Conservation (phyloP, 768 basidiomycete genomes). For the Naganishia randhawae region DNA sequence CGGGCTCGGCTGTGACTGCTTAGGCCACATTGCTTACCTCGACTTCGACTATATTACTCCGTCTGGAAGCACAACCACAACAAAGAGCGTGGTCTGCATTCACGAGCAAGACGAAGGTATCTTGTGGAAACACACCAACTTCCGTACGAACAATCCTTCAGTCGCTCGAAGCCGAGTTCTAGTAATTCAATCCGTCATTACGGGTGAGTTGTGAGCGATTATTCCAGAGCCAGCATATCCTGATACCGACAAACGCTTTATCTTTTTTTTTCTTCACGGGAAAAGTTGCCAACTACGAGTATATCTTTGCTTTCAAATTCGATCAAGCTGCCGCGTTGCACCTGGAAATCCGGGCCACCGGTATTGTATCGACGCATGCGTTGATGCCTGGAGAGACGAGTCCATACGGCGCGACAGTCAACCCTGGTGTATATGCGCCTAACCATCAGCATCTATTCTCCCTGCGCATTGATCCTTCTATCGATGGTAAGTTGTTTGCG, state of each 20-base stretch:
- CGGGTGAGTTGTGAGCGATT: no score
- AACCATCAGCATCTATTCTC: conserved; percentile 43
- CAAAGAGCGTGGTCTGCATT: conserved; percentile 42
- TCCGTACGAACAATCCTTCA: conserved; percentile 37
- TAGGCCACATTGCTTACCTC: conserved; percentile 36
- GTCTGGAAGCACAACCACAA: conserved; percentile 27
- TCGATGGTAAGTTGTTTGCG: conserved; percentile 33
- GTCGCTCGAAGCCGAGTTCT: conserved; percentile 42
- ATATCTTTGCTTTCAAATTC: conserved; percentile 35
- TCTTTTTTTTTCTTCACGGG: neutral
- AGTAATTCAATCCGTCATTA: conserved; percentile 41
- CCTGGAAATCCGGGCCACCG: conserved; percentile 46
- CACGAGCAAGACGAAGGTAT: conserved; percentile 50
- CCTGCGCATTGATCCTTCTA: conserved; percentile 40
- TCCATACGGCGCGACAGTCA: conserved; percentile 40
- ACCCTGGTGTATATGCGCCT: conserved; percentile 38
- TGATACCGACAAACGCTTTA: neutral
- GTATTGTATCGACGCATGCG: conserved; percentile 40
- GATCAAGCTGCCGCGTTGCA: conserved; percentile 41
- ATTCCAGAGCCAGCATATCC: no score
- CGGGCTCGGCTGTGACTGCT: conserved; percentile 42
- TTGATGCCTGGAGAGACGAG: conserved; percentile 39
- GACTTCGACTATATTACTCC: conserved; percentile 33
- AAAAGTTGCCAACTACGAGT: conserved; percentile 46
- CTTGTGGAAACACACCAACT: conserved; percentile 43